Conservation (phyloP, 164 flowering plant species). For the Houttuynia cordata region DNA sequence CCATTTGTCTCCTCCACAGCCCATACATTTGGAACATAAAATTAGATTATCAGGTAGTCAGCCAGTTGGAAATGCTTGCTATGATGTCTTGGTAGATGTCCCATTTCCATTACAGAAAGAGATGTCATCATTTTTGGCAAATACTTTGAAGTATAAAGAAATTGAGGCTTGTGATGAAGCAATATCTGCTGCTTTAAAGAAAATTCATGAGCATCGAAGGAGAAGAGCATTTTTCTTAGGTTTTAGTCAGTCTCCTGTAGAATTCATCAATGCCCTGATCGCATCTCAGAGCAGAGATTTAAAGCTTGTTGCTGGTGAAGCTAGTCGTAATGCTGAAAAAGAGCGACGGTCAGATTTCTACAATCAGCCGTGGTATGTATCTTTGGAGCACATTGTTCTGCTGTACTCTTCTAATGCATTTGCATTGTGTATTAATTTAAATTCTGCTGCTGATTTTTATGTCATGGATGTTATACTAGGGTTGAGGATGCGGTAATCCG, state of each 20-base stretch:
- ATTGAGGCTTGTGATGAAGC: constrained; percentile 69
- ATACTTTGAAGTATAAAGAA: constrained; percentile 44
- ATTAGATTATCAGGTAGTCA: constrained; percentile 66
- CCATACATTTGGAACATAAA: constrained; percentile 66
- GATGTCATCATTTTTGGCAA: constrained; percentile 48
- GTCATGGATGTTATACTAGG: constrained; percentile 45
- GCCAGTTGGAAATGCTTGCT: constrained; percentile 70
- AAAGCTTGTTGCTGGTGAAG: constrained; percentile 71
- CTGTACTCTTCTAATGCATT: background rate
- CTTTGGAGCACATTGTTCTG: background rate
- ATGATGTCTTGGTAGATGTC: constrained; percentile 70
- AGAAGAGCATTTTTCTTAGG: constrained; percentile 80
- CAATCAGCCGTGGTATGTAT: constrained; percentile 66
- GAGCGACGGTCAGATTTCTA: constrained; percentile 66
- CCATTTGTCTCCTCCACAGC: constrained; percentile 56
- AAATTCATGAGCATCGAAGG: constrained; percentile 63
- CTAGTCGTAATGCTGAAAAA: constrained; percentile 49
- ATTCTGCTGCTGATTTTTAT: too few relatives aligned
- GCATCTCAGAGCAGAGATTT: constrained; percentile 79
- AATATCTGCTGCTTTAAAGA: constrained; percentile 55
- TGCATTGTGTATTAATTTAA: too few relatives aligned
- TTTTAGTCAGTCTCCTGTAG: constrained; percentile 91
- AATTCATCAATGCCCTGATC: constrained; percentile 67
- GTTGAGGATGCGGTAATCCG: constrained; percentile 87
- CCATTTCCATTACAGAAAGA: constrained; percentile 59